Evolutionary conservation across 345 rosid species (phyloP), one percentile per base, ranked within the genome.

Genomic region (Carallia pectinifolia): DNA sequence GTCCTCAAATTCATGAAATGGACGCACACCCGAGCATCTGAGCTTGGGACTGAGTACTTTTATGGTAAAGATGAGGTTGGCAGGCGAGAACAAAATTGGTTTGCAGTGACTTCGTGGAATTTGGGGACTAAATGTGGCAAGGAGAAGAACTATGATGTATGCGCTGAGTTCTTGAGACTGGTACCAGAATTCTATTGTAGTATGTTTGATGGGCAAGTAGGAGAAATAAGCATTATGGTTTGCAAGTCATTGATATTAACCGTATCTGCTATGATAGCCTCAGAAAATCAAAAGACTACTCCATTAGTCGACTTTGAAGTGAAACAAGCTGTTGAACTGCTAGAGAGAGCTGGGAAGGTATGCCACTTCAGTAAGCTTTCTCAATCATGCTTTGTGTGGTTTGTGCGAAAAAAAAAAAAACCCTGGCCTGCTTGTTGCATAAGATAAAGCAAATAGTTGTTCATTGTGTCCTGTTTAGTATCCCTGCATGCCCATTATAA

Each of bases 341-440:
- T 95, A 30, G 94, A 85, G 44, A 92, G 73, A 88, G 96, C 96
- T 23, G 89, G 88, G 59, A 88, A 92, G 97, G 99, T 90, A 81
- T 53, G 69, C 50, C 61, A 53, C 60, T 2, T 31, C 18, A 60
- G 44, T 18, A 1, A 33, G 34, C 34, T 33, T 33, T 33, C 34
- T 33, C 34, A 33, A 33, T 33, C 34, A 33, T 33, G 34, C 34
- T 33, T 33, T 33, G 34, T 33, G 4, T 33, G 34, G 34, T 33
- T 33, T 33, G 34, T 33, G 4, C 34, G 0, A 33, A 33, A 2
- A 33, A 2, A 1, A 4, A 33, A 33, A 33, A 33, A 33, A 1
- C 34, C 34, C 34, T 33, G 34, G 34, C 2, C 34, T 33, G 34
- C 34, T 33, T 33, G 34, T 33, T 33, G 34, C 34, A 33, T 33